These are phyloP conservation scores for Hortiboletus flavorubellus DNA, from an alignment of 768 basidiomycete genomes.

Conservation along the genomic window DNA sequence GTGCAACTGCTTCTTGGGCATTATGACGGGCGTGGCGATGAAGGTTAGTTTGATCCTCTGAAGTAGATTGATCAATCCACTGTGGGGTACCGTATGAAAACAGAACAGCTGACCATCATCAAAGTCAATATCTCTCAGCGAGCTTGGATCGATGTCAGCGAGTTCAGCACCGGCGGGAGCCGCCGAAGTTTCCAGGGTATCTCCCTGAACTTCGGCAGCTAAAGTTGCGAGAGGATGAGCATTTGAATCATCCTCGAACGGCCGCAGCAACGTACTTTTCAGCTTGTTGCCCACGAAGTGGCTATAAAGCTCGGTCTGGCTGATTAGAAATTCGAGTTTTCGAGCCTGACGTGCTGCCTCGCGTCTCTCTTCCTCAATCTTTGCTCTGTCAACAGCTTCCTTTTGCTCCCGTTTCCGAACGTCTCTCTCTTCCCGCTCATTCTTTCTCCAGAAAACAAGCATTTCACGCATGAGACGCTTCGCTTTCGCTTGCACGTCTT, in stretches of 20 bases:
- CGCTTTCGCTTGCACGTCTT: constrained; percentile 80
- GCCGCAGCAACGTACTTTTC: constrained; percentile 56
- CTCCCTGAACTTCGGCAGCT: constrained; percentile 80
- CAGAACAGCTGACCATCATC: constrained; percentile 69
- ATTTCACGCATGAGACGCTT: constrained; percentile 93
- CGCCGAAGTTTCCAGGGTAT: constrained; percentile 38
- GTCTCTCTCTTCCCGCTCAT: constrained; percentile 94
- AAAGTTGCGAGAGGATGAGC: constrained; percentile 14
- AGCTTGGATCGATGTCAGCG: constrained; percentile 47
- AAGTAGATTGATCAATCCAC: constrained; percentile 1
- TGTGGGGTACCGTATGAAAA: neutral
- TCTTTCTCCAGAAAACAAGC: constrained; percentile 97
- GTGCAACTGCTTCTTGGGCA: constrained; percentile 82
- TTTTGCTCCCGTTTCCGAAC: constrained; percentile 92
- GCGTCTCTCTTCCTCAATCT: constrained; percentile 87
- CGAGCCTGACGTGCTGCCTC: constrained; percentile 92
- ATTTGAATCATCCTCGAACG: constrained; percentile 13
- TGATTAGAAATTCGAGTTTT: constrained; percentile 97
- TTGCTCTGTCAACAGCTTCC: constrained; percentile 84
- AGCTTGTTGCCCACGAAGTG: constrained; percentile 99
- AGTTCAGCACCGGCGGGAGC: constrained; percentile 58
- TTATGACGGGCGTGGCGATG: constrained; percentile 82
- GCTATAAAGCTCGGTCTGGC: constrained; percentile 96
- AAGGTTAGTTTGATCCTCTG: constrained; percentile 87
- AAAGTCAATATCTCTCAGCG: constrained; percentile 79